Percentiles rank a stretch among this genome's conserved stretches.
Conservation (phyloP, 345 rosid genomes). For the Rhizophora mangle region DNA sequence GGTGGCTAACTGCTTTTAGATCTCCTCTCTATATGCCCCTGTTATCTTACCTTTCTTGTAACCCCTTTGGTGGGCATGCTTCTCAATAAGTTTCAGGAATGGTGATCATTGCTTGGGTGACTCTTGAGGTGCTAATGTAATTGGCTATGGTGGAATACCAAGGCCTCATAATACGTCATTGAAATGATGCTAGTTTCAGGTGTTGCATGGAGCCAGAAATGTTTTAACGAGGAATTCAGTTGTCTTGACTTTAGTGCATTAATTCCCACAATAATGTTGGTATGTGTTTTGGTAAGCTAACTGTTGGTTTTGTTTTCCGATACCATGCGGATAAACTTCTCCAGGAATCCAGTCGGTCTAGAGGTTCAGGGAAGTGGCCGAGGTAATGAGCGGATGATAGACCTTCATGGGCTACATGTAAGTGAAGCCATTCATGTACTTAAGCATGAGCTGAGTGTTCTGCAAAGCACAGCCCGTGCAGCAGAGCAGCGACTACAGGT, state of each 20-base stretch:
- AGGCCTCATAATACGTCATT: too few relatives aligned
- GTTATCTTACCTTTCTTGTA: not conserved
- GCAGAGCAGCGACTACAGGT: slow-evolving; percentile 84
- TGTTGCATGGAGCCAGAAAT: not conserved
- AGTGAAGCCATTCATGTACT: slow-evolving; percentile 81
- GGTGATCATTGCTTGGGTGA: not conserved
- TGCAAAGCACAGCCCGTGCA: slow-evolving; percentile 67
- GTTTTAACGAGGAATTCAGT: not conserved
- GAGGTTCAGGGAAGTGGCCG: slow-evolving; percentile 57
- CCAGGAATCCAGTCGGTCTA: slow-evolving; percentile 70
- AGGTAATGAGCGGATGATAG: slow-evolving; percentile 91
- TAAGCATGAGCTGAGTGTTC: slow-evolving; percentile 72
- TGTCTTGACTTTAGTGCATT: not conserved
- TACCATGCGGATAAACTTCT: not conserved
- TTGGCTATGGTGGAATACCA: too few relatives aligned
- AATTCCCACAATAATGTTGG: not conserved
- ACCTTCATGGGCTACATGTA: slow-evolving; percentile 92
- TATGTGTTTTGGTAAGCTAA: slow-evolving; percentile 4
- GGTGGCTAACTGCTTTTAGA: not conserved
- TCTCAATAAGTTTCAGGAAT: not conserved
- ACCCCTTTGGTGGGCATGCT: not conserved
- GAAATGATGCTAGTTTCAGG: too few relatives aligned
- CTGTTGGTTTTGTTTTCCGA: slow-evolving; percentile 12
- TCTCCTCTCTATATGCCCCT: not conserved
- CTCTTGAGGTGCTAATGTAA: too few relatives aligned